Evolutionary conservation across 495 filamentous ascomycete species (phyloP).

Genomic region (Penicillium pulvis): DNA sequence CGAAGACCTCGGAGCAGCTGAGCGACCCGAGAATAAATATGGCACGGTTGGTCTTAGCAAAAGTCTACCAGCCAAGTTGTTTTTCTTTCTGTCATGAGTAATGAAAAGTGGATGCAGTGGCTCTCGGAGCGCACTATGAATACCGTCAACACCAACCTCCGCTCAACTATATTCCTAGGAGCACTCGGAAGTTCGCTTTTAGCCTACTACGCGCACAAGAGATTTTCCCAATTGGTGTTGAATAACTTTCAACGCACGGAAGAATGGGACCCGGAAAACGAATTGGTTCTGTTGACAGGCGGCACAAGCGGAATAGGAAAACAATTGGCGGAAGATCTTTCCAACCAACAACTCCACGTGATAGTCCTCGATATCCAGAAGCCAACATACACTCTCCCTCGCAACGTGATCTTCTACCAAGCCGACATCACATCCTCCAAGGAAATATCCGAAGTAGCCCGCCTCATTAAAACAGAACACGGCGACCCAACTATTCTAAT

Average conservation of each 20-base stretch:
- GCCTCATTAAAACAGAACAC: background rate
- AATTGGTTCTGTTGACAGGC: background rate
- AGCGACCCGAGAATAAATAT: no score
- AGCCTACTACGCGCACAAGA: background rate
- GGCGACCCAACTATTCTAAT: constrained; percentile 5
- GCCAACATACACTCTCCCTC: background rate
- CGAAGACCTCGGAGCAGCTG: background rate
- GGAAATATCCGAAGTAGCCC: background rate
- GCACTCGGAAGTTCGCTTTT: background rate
- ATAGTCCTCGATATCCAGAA: constrained; percentile 4
- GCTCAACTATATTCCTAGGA: background rate
- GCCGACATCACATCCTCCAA: background rate
- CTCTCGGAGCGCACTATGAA: background rate
- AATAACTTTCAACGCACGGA: background rate
- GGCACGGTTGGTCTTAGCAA: no score
- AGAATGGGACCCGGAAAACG: constrained; percentile 1
- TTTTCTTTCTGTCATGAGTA: background rate
- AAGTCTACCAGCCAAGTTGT: no score
- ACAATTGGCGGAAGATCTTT: constrained; percentile 1
- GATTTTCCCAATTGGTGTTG: background rate
- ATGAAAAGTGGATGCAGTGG: background rate
- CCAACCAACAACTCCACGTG: background rate
- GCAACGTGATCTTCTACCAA: background rate
- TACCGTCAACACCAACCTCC: background rate
- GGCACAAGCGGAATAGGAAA: constrained; percentile 5